Evolutionary conservation across 2,329 filamentous ascomycete species (phyloP).

Genomic region (Amauroascus niger): DNA sequence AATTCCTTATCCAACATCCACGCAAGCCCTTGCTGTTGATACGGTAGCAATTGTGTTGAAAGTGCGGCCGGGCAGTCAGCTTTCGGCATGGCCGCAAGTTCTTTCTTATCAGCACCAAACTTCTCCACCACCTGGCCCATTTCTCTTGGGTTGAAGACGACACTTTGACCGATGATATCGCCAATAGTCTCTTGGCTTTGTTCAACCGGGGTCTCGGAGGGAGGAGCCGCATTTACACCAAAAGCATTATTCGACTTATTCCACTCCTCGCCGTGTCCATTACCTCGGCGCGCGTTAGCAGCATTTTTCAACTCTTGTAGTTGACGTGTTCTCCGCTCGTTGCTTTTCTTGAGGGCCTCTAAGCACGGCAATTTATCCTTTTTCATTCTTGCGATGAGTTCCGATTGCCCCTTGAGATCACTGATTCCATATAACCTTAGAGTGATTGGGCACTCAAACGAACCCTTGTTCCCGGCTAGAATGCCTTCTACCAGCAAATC

Average conservation of each 20-base stretch:
- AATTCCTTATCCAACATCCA: constrained; percentile 74
- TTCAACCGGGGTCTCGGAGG: constrained; percentile 13
- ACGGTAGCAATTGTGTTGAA: constrained; percentile 60
- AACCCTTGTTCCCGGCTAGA: constrained; percentile 56
- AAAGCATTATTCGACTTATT: constrained; percentile 21
- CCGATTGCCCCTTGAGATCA: constrained; percentile 43
- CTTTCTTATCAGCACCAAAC: constrained; percentile 60
- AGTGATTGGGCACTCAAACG: constrained; percentile 62
- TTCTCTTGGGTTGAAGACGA: constrained; percentile 57
- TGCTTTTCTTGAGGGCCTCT: constrained; percentile 44
- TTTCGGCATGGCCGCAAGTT: constrained; percentile 61
- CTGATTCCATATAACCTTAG: constrained; percentile 61
- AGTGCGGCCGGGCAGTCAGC: constrained; percentile 58
- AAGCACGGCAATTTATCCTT: constrained; percentile 52
- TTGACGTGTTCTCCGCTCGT: constrained; percentile 48
- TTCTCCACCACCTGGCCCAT: constrained; percentile 57
- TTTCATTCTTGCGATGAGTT: constrained; percentile 54
- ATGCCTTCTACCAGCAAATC: constrained; percentile 58
- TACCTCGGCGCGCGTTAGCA: constrained; percentile 24
- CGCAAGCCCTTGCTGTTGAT: constrained; percentile 67
- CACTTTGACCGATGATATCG: constrained; percentile 56
- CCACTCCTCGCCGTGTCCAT: constrained; percentile 17
- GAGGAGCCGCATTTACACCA: constrained; percentile 32
- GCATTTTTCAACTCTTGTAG: constrained; percentile 40
- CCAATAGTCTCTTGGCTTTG: constrained; percentile 42